Conservation (phyloP, 2,329 filamentous ascomycete genomes). For the Pseudogymnoascus sp. region DNA sequence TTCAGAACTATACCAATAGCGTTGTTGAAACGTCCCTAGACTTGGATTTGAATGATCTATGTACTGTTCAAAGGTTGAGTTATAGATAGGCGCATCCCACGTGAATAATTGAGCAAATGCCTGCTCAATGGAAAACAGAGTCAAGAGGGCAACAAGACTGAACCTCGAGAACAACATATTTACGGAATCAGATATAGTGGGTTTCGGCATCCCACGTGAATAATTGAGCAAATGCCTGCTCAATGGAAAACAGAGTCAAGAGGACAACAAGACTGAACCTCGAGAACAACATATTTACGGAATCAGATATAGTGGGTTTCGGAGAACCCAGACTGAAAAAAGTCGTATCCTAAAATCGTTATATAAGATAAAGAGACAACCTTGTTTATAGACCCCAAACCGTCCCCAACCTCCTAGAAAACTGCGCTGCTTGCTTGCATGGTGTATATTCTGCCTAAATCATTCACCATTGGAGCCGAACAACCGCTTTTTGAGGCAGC, state of each 20-base stretch:
- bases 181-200: neutral
- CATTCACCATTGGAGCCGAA: neutral
- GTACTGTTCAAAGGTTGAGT: conserved; percentile 40
- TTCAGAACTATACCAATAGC: conserved; percentile 44
- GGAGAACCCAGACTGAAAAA: neutral
- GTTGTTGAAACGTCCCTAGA: conserved; percentile 47
- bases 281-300: neutral
- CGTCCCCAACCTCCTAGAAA: neutral
- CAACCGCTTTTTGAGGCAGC: neutral
- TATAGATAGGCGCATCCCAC: neutral
- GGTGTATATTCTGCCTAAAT: neutral
- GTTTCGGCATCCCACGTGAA: too few species aligned
- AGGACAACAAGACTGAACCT: neutral
- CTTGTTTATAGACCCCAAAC: neutral
- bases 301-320: neutral
- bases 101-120: neutral
- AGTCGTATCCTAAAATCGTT: neutral
- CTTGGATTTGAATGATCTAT: conserved; percentile 49
- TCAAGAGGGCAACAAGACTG: neutral
- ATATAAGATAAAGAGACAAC: neutral
- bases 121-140: neutral
- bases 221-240: too few species aligned
- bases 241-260: neutral
- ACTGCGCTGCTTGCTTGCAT: neutral
- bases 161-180: neutral